Evolutionary conservation across 495 filamentous ascomycete species (phyloP), one percentile per base, ranked within the genome.

Genomic region (Aspergillus nanangensis): DNA sequence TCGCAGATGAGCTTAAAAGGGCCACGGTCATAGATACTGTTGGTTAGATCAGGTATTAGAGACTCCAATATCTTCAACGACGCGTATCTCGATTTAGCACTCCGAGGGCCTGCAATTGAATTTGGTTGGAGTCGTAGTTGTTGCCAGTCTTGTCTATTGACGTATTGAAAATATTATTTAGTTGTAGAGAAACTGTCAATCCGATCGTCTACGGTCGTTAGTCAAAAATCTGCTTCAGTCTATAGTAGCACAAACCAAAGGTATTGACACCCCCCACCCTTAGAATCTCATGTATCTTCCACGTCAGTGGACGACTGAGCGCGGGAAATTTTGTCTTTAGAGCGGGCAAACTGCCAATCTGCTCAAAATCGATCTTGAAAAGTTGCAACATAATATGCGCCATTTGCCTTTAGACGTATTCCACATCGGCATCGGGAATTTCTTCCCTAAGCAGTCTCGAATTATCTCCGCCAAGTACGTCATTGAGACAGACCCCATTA

Each of bases 1-100:
- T 70, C 60, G 44, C 63, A 66, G 25, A 70, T 60, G 1, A 68
- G 43, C 41, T 70, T 65, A 27, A 70, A 68, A 13, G 45, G 45
- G 48, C 48, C 8, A 29, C 17, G 25, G n/a, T 67, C 52, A 45
- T 67, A 67, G 15, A 59, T 47, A 18, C 17, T 8, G 21, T 67
- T 32, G 11, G 61, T 33, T n/a, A 57, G 50, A 10, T 58, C 50
- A 38, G 39, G 51, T 37, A 60, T 49, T 42, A 65, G 44, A 21
- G 25, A 10, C 53, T 52, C 45, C 2, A 70, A 42, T 34, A 56
- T 45, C 15, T 63, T 60, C 10, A 61, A 59, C 9, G 51, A 27
- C 1, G 43, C 19, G 47, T 60, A 66, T 53, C 50, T 60, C 15
- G 34, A 51, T 53, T 44, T 38, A 23, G 51, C 60, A 47, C 56